phyloP scores from a whole-genome alignment of 2,329 filamentous ascomycete species.

The Ploettnerulaceae sp. region DNA sequence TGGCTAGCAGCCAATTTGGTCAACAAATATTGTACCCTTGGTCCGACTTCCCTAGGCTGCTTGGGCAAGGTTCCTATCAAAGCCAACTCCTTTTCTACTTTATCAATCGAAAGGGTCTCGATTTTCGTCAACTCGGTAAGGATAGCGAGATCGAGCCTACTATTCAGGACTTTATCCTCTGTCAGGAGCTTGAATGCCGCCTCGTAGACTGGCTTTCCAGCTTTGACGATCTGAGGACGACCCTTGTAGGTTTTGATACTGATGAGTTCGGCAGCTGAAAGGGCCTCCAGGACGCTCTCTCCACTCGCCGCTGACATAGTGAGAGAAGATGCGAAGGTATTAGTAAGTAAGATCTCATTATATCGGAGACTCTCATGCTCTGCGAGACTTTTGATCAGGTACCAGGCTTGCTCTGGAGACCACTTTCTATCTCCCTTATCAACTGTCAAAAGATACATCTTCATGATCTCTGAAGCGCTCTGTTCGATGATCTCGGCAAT shows the following conservation, averaged over 20 bases:
- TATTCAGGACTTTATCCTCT: constrained; percentile 65
- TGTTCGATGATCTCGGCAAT: constrained; percentile 86
- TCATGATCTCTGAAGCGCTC: constrained; percentile 82
- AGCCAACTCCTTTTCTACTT: constrained; percentile 69
- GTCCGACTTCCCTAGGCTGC: constrained; percentile 62
- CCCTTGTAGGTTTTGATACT: constrained; percentile 68
- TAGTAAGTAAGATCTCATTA: constrained; percentile 76
- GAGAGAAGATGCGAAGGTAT: constrained; percentile 62
- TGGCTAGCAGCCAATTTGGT: constrained; percentile 71
- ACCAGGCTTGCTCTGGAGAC: constrained; percentile 86
- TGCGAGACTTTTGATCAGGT: constrained; percentile 74
- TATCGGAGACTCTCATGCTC: constrained; percentile 67
- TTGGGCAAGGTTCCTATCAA: constrained; percentile 66
- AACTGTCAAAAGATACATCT: constrained; percentile 76
- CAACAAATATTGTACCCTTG: constrained; percentile 67
- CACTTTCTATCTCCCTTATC: constrained; percentile 53
- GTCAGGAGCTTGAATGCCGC: constrained; percentile 73
- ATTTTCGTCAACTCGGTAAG: constrained; percentile 63
- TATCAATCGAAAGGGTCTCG: constrained; percentile 70
- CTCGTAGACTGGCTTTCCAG: constrained; percentile 81
- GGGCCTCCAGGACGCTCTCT: constrained; percentile 70
- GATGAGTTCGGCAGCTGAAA: constrained; percentile 84
- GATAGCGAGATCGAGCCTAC: constrained; percentile 68
- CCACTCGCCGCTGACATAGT: constrained; percentile 50
- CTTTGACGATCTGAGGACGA: constrained; percentile 69